Percentiles rank a stretch among this genome's conserved stretches.
Evolutionary conservation across 306 rosid species (phyloP).

Genomic region (Potentilla sterilis): DNA sequence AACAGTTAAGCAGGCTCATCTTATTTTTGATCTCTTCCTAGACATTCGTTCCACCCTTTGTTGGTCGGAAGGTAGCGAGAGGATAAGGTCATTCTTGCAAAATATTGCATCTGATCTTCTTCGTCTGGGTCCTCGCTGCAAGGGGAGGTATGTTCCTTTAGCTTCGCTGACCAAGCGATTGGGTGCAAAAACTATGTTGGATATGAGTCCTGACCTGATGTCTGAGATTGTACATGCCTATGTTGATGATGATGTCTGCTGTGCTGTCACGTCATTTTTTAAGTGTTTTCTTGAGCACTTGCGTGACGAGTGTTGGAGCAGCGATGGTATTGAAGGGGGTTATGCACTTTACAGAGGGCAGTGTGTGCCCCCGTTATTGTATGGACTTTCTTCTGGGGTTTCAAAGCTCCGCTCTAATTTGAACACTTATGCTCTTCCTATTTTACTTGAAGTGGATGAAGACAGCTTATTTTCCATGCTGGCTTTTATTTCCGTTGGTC

Average conservation of each 20-base stretch:
- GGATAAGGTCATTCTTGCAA: slow-evolving; percentile 52
- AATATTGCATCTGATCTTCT: slow-evolving; percentile 80
- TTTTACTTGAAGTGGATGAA: slow-evolving; percentile 77
- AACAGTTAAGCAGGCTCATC: slow-evolving; percentile 94
- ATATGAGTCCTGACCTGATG: slow-evolving; percentile 60
- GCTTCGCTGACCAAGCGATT: slow-evolving; percentile 80
- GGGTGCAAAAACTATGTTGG: slow-evolving; percentile 74
- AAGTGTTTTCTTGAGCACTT: slow-evolving; percentile 81
- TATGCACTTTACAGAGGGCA: slow-evolving; percentile 69
- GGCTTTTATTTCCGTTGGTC: slow-evolving; percentile 65
- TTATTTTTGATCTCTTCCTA: slow-evolving; percentile 78
- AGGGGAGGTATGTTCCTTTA: slow-evolving; percentile 94
- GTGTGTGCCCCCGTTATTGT: slow-evolving; percentile 71
- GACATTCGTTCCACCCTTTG: slow-evolving; percentile 80
- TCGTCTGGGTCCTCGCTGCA: slow-evolving; percentile 76
- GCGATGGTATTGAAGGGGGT: slow-evolving; percentile 83
- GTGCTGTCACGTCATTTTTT: slow-evolving; percentile 84
- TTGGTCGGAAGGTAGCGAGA: slow-evolving; percentile 69
- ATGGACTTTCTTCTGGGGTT: slow-evolving; percentile 87
- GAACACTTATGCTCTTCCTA: slow-evolving; percentile 84
- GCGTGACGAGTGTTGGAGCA: slow-evolving; percentile 90
- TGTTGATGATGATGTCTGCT: slow-evolving; percentile 88
- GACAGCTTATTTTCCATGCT: slow-evolving; percentile 91
- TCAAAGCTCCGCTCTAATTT: slow-evolving; percentile 89
- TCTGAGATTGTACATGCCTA: slow-evolving; percentile 67